Evolutionary conservation across 768 basidiomycete species (phyloP).

Genomic region (Ramaria sp.): DNA sequence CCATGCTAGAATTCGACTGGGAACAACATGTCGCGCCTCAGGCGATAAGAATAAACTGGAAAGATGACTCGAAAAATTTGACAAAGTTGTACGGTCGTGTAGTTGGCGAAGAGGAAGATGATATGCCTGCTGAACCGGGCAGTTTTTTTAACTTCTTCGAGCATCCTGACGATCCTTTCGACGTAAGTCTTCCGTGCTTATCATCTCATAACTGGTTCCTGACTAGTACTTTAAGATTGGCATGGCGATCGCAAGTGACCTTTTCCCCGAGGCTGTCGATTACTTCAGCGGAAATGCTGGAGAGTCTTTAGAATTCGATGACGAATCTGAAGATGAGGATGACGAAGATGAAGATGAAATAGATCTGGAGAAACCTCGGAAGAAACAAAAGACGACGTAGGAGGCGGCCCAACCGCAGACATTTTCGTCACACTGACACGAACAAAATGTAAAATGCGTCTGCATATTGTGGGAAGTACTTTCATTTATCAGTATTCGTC

Average conservation of each 20-base stretch:
- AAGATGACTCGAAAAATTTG: slow-evolving; percentile 62
- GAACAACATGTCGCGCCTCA: slow-evolving; percentile 57
- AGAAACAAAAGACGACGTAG: slow-evolving; percentile 53
- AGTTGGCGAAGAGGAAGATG: slow-evolving; percentile 37
- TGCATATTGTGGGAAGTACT: background rate
- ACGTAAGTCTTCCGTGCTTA: slow-evolving; percentile 34
- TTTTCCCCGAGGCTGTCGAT: slow-evolving; percentile 74
- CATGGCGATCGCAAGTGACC: slow-evolving; percentile 57
- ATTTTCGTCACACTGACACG: slow-evolving; percentile 5
- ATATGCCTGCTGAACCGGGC: slow-evolving; percentile 53
- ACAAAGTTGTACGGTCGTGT: slow-evolving; percentile 70
- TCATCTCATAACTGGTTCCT: background rate
- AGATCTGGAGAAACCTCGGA: slow-evolving; percentile 73
- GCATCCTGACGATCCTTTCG: slow-evolving; percentile 47
- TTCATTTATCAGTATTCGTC: background rate
- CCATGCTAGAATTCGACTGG: slow-evolving; percentile 77
- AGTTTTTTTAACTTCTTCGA: slow-evolving; percentile 90
- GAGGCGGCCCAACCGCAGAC: slow-evolving; percentile 1
- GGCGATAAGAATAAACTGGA: slow-evolving; percentile 71
- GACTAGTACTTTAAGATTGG: slow-evolving; percentile 45
- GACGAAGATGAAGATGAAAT: slow-evolving; percentile 56
- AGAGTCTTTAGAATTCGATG: slow-evolving; percentile 55
- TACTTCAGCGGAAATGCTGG: slow-evolving; percentile 64
- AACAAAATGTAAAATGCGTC: background rate
- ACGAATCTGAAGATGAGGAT: slow-evolving; percentile 63